Base-by-base conservation (phyloP, 2,329 filamentous ascomycete species). In the Neophaeococcomyces aloes region DNA sequence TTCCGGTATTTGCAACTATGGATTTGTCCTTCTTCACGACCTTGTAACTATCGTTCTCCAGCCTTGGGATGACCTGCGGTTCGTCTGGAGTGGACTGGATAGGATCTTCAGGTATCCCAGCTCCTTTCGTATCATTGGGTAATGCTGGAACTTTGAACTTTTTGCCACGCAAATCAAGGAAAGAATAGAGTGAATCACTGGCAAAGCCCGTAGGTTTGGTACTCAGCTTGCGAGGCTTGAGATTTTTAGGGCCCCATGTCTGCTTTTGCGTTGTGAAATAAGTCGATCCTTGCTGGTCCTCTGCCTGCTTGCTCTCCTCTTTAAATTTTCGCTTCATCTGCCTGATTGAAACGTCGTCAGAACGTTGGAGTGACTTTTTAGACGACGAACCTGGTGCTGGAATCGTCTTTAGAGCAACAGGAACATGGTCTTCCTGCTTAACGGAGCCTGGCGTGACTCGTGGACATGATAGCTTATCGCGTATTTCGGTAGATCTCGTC, bases 81-180 rank as follows among this genome's bases (percentile, higher is more conserved):
- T 19, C 8, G 38, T 37, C 27, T 51, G 29, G 49, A 29, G 51
- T 52, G n/a, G 34, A 32, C 17, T 47, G 44, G n/a, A 54, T 53
- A 2, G 50, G 50, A 41, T 54, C 48, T 29, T 49, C 38, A 15
- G 40, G 25, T n/a, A 50, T 17, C 38, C 50, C 45, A 5, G 42
- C 15, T 19, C 14, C 30, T 3, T 31, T 36, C 23, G 29, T 14
- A 27, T 25, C 15, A 19, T 17, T 34, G 13, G 7, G 17, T 17
- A 25, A 19, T 25, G 18, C 27, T 5, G 23, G 19, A 19, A 33
- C 38, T 32, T 51, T 52, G 47, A 53, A 55, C 23, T 47, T 50
- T n/a, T 44, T 45, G 7, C 49, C 50, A 35, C 53, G 48, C 15
- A 55, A 42, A 29, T 55, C 51, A 18, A 55, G 44, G 29, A 53